These are phyloP conservation scores for Ophioceras dolichostomum DNA, from an alignment of 2,329 filamentous ascomycete genomes.

Conservation along the genomic window DNA sequence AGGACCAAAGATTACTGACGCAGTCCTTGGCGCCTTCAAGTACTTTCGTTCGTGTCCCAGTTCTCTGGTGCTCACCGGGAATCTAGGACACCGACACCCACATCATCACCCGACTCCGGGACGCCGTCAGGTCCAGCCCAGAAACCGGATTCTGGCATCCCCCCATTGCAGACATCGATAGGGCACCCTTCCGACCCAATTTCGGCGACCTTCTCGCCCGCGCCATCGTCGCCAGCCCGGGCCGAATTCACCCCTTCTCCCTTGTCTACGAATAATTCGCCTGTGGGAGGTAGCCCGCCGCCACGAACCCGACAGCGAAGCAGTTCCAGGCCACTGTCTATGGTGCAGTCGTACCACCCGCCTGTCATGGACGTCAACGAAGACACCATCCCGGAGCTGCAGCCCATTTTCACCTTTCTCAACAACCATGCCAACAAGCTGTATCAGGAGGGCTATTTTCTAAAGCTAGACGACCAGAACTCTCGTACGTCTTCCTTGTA, in stretches of 20 bases:
- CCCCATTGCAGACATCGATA: conserved; percentile 4
- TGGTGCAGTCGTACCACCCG: conserved; percentile 76
- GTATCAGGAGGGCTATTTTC: conserved; percentile 94
- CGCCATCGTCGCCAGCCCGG: conserved; percentile 12
- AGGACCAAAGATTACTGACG: background rate
- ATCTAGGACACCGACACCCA: conserved; percentile 28
- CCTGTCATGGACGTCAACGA: conserved; percentile 73
- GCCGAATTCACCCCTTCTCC: conserved; percentile 19
- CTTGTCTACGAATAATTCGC: conserved; percentile 24
- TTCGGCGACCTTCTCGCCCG: conserved; percentile 8
- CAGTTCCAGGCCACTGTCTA: conserved; percentile 64
- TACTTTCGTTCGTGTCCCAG: conserved; percentile 81
- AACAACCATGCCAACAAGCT: conserved; percentile 95
- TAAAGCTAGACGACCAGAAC: conserved; percentile 93
- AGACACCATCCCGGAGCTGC: conserved; percentile 83
- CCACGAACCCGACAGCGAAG: conserved; percentile 29
- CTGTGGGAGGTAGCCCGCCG: conserved; percentile 24
- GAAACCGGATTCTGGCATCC: conserved; percentile 15
- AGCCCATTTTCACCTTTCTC: conserved; percentile 85
- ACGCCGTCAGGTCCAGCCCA: conserved; percentile 16
- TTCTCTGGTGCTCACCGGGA: conserved; percentile 42
- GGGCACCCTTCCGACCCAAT: conserved; percentile 4
- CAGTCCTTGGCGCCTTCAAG: conserved; percentile 27
- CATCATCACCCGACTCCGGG: conserved; percentile 25
- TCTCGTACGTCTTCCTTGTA: conserved; percentile 49